Base-by-base conservation (phyloP, 495 filamentous ascomycete genomes). In the Talaromyces liani region DNA sequence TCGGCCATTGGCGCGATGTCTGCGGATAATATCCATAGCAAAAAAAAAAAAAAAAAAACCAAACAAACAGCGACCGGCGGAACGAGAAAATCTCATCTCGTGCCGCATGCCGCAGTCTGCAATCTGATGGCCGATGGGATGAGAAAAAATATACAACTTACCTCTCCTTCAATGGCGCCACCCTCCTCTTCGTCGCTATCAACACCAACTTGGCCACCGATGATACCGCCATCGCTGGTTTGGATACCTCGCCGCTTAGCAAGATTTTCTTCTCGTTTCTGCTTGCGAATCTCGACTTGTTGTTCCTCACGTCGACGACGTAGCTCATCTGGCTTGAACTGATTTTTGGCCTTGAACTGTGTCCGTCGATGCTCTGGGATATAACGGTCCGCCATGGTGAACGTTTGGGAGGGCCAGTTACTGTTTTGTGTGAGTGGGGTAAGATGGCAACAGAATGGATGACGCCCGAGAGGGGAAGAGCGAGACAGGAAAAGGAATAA, bases 311-410 rank as follows among this genome's bases (percentile, higher is more conserved):
- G 95, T 75, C 95, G 95, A 72, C 95, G 92, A 71, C 95, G 91
- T 58, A 99, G 88, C 80, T 99, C 95, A 76, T 99, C 95, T 67
- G 92, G 92, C 84, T 96, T 95, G 85, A 99, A 99, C 72, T 91
- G 89, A 74, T 88, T 91, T 83, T 94, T 95, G 64, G 95, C 95
- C 87, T 99, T 99, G 85, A 94, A 99, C 79, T 96, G 93, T 56
- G 89, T 96, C 71, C 95, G 94, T 72, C 95, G 92, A 85, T 99
- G 95, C 80, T 98, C 95, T 73, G 95, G 95, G 73, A 99, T 99
- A 81, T 96, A 99, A 57, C 93, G 91, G 72, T 99, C 95, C 70
- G 93, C 87, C 95, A 99, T 99, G 82, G 68, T 88, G 53, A 41
- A 49, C 45, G 27, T 65, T 18, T 61, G 66, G 58, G 61, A 57